Evolutionary conservation across 306 rosid genomes (phyloP), one percentile per base, ranked within the genome.

Genomic region (Quercus dentata): DNA sequence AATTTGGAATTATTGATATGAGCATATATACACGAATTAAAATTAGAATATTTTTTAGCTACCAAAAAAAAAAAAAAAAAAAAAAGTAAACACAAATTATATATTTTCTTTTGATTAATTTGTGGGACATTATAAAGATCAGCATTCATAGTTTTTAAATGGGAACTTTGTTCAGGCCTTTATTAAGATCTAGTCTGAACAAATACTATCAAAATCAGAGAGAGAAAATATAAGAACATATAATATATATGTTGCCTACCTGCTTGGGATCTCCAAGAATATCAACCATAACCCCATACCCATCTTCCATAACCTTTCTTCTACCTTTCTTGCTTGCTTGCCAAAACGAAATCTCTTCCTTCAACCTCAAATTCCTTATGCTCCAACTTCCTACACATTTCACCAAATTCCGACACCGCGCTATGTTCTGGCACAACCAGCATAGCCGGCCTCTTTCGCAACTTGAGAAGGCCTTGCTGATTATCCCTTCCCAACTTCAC

Each of bases 271-370:
- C 86, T 38, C 82, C 89, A 64, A 61, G 65, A 56, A 86, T 33
- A 38, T 86, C 84, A 73, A 80, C 68, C 79, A 77, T 21, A 57
- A 74, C 76, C 25, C 72, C 79, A 25, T 86, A 77, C 13, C 76
- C 75, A 83, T 86, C 89, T 61, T 86, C 89, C 82, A 86, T 77
- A 51, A 56, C 61, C 58, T 41, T 82, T 30, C 85, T 83, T 71
- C 78, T 82, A 54, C 89, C 89, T 69, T 77, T 83, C 86, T 83
- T 82, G 69, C 80, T n/a, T n/a, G n/a, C n/a, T 74, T 3, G 86
- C 88, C 80, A 85, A 54, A 73, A 55, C 77, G 62, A 77, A 85
- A 65, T 76, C 81, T 75, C 82, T 71, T 5, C 88, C 88, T 73
- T 69, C 78, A 52, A 82, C 77, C 69, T 85, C 82, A 69, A 79